These are phyloP conservation scores for Fusarium globosum DNA, from an alignment of 2,329 filamentous ascomycete genomes.

Conservation along the genomic window DNA sequence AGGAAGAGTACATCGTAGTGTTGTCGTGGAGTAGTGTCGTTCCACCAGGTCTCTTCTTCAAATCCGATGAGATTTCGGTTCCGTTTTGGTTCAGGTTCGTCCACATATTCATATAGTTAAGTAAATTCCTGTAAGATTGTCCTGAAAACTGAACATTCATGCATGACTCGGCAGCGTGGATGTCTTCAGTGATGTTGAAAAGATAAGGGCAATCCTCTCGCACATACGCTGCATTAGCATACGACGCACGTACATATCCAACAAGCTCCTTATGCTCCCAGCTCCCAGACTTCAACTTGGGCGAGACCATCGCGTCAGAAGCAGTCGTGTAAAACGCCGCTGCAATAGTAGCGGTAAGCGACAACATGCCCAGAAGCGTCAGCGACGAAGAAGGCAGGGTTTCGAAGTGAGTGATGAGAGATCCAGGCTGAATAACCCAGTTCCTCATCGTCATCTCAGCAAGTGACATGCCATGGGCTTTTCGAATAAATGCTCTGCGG, in stretches of 20 bases:
- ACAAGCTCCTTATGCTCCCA: conserved; percentile 62
- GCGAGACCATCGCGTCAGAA: conserved; percentile 78
- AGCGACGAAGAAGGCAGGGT: conserved; percentile 71
- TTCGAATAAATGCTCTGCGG: conserved; percentile 71
- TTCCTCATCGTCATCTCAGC: conserved; percentile 80
- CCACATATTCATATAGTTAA: conserved; percentile 70
- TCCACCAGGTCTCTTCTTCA: conserved; percentile 65
- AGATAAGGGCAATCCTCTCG: conserved; percentile 69
- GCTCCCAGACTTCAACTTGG: conserved; percentile 71
- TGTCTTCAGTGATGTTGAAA: conserved; percentile 58
- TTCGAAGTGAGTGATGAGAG: conserved; percentile 75
- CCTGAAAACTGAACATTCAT: conserved; percentile 76
- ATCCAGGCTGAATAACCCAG: conserved; percentile 80
- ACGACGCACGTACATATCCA: conserved; percentile 69
- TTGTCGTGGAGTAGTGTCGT: conserved; percentile 76
- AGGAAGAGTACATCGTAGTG: conserved; percentile 74
- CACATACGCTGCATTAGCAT: conserved; percentile 71
- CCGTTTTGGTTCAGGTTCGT: conserved; percentile 56
- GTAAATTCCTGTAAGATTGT: conserved; percentile 76
- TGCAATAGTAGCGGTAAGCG: conserved; percentile 71
- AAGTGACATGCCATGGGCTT: conserved; percentile 73
- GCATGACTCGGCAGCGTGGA: conserved; percentile 65
- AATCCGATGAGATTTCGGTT: conserved; percentile 53
- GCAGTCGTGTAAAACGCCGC: conserved; percentile 82
- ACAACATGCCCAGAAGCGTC: conserved; percentile 72